Evolutionary conservation across 2,329 filamentous ascomycete species (phyloP), one percentile per base, ranked within the genome.

Genomic region (Neopestalotiopsis rosae): DNA sequence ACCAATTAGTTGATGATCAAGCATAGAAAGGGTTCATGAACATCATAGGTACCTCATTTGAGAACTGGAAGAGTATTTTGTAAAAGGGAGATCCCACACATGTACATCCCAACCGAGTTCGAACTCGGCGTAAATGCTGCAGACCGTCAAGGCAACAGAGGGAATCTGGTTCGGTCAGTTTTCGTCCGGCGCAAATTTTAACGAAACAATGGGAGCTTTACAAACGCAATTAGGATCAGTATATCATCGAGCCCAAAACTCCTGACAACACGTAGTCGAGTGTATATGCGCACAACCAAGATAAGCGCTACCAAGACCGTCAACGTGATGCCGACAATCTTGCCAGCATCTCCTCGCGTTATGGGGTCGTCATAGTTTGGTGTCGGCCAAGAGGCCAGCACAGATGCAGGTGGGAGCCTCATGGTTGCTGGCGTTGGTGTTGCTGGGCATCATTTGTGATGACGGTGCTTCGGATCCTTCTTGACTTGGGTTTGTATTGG

Each of bases 281-380:
- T 76, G 67, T 81, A 82, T 28, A 82, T 61, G 30, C 81, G 79
- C 56, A 81, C 74, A 20, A 69, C 73, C 6, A 82, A 67, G 61
- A 80, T 68, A 6, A 75, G 24, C 0, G 79, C 79, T 38, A 77
- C 77, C 34, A 80, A 58, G 10, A 42, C 68, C 14, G 76, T 66
- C 13, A 81, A 71, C 34, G 76, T 63, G 28, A 74, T 67, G 9
- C 76, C 72, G 40, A 79, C 42, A 42, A 79, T 71, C 65, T 74
- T 70, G 32, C 75, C 77, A 14, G 69, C 68, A 42, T 76, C 76
- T 5, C 78, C 80, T 68, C 74, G 74, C 10, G 74, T 76, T 64
- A 77, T 74, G 14, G 79, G 79, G 69, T 81, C 67, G 64, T 70
- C 66, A 71, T 78, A 76, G 71, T 80, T 77, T 13, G 78, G 74